Evolutionary conservation across 1,284 basidiomycete genomes (phyloP), one percentile per base, ranked within the genome.

Genomic region (Ganoderma sinense): DNA sequence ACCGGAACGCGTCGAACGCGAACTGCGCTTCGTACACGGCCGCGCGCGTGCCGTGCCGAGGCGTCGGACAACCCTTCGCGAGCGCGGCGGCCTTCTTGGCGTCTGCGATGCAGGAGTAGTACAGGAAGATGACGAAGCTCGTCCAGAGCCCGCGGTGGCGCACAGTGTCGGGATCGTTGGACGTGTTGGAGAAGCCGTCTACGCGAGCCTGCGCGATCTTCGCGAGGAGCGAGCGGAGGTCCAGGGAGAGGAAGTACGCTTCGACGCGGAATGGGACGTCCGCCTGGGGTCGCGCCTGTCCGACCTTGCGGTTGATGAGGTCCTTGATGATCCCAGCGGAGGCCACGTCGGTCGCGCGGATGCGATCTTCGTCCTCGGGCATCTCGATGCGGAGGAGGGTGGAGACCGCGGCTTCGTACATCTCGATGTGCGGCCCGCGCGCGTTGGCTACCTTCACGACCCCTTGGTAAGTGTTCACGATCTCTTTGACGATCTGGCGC

Each of bases 211-310:
- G 67, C 43, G 78, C 69, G 60, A 75, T 71, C 65, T 75, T 71
- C 0, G 83, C 83, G 39, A 88, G 74, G 40, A 78, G 76, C 69
- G 86, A 81, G 0, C 88, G 84, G 11, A 88, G 74, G 23, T 86
- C 79, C 59, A 89, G 76, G 5, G 83, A 82, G 0, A 81, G 71
- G 82, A 85, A 86, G 72, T 88, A 84, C 0, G 87, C 88, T 71
- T 90, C 88, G 18, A 88, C 82, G 43, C 83, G 76, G 78, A 85
- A 89, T 23, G 86, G 83, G 36, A 82, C 82, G 76, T 89, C 88
- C 0, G 87, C 87, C 20, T 82, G 82, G 8, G 88, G 89, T 18
- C 83, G 85, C 0, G 86, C 84, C 66, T 87, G 85, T 1, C 89
- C 89, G n/a, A 88, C 79, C 62, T 84, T 82, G 70, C 81, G 78